phyloP scores from a whole-genome alignment of 1,284 basidiomycete genomes.

The Boletus semigastroideus region DNA sequence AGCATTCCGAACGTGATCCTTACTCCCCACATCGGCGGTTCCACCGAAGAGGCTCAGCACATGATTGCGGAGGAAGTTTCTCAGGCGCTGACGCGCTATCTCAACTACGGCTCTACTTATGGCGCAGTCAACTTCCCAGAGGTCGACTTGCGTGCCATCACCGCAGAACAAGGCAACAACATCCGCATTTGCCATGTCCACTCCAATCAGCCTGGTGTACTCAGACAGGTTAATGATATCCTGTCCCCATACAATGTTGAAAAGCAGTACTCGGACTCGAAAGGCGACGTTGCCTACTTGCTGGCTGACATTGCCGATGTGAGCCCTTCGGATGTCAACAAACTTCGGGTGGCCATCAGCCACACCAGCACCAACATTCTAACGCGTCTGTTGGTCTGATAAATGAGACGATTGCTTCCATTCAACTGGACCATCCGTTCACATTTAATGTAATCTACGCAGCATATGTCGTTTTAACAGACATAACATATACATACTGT shows the following conservation, averaged over 20 bases:
- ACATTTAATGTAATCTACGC: constrained; percentile 9
- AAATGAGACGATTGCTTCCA: constrained; percentile 19
- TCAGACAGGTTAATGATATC: constrained; percentile 92
- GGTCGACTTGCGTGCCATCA: constrained; percentile 92
- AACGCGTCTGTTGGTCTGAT: constrained; percentile 77
- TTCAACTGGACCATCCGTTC: constrained; percentile 31
- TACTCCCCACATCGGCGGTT: constrained; percentile 98
- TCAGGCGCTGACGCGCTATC: constrained; percentile 82
- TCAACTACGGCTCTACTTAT: constrained; percentile 88
- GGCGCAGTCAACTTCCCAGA: constrained; percentile 99
- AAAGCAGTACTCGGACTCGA: constrained; percentile 97
- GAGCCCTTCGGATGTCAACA: constrained; percentile 78
- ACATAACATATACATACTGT: not conserved
- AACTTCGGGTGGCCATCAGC: constrained; percentile 81
- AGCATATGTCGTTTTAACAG: constrained; percentile 9
- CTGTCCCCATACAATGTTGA: constrained; percentile 97
- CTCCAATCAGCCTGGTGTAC: constrained; percentile 96
- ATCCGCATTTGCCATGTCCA: constrained; percentile 97
- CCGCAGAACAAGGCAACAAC: constrained; percentile 76
- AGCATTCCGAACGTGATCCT: constrained; percentile 86
- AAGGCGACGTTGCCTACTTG: constrained; percentile 92
- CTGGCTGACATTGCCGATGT: constrained; percentile 96
- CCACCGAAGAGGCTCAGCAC: constrained; percentile 97
- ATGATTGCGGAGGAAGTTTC: constrained; percentile 98
- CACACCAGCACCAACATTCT: constrained; percentile 85